Evolutionary conservation across 1,284 basidiomycete genomes (phyloP).

Genomic region (Mycosarcoma mackinlayi): DNA sequence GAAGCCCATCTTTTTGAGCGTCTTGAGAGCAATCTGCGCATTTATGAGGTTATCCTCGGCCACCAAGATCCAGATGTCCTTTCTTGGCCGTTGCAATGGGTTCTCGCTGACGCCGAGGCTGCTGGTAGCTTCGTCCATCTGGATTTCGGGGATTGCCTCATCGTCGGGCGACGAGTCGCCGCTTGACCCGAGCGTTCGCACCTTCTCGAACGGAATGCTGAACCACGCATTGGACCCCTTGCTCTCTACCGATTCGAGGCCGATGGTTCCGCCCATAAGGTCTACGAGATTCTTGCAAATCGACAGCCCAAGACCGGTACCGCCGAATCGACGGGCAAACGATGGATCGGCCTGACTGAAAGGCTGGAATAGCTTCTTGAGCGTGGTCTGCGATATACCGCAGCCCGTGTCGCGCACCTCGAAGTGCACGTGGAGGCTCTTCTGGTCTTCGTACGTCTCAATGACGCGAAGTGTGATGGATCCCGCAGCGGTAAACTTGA

Average conservation of each 20-base stretch:
- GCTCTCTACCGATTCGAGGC: slow-evolving; percentile 61
- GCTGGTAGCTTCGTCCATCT: slow-evolving; percentile 51
- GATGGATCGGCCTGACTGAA: slow-evolving; percentile 66
- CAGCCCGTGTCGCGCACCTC: slow-evolving; percentile 68
- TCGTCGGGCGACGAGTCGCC: slow-evolving; percentile 40
- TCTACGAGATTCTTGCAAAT: slow-evolving; percentile 62
- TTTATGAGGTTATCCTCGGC: slow-evolving; percentile 66
- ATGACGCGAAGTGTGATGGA: slow-evolving; percentile 63
- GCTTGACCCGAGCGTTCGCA: slow-evolving; percentile 22
- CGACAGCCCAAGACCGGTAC: slow-evolving; percentile 63
- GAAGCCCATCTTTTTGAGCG: slow-evolving; percentile 65
- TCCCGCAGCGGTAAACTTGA: slow-evolving; percentile 68
- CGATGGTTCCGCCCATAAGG: slow-evolving; percentile 62
- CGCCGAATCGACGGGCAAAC: slow-evolving; percentile 61
- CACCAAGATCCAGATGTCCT: slow-evolving; percentile 65
- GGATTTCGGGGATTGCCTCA: slow-evolving; percentile 20
- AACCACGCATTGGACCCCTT: slow-evolving; percentile 64
- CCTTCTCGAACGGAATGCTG: slow-evolving; percentile 60
- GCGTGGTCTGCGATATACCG: slow-evolving; percentile 63
- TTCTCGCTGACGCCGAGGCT: slow-evolving; percentile 52
- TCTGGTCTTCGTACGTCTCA: slow-evolving; percentile 57
- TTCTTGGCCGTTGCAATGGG: slow-evolving; percentile 50
- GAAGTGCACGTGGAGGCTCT: slow-evolving; percentile 59
- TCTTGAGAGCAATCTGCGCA: slow-evolving; percentile 63
- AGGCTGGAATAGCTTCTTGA: slow-evolving; percentile 68